These are phyloP conservation scores for Ambrosia trifida DNA, from an alignment of 129 eudicot species.

Conservation along the genomic window DNA sequence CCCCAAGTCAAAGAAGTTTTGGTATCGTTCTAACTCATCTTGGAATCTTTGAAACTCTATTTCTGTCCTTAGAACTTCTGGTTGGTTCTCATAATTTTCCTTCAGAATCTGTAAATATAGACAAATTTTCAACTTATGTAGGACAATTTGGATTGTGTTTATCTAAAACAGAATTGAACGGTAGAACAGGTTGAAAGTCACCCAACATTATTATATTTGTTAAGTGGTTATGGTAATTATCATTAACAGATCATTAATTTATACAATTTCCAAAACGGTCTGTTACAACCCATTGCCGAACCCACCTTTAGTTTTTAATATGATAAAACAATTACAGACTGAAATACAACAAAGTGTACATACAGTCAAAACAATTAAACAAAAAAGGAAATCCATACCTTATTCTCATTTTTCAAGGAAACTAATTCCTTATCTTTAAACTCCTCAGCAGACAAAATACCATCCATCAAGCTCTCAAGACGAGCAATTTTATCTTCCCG, in stretches of 20 bases:
- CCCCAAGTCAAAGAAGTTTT: constrained; percentile 87
- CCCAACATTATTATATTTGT: not conserved
- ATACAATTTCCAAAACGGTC: not conserved
- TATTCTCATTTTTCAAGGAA: constrained; percentile 68
- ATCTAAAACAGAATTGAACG: not conserved
- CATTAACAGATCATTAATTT: too few species aligned
- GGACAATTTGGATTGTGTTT: not conserved
- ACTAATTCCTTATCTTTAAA: constrained; percentile 70
- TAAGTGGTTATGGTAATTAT: not conserved
- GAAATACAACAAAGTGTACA: not conserved
- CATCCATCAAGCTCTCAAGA: constrained; percentile 96
- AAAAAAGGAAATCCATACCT: constrained; percentile 43
- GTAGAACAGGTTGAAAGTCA: not conserved
- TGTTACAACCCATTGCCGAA: not conserved
- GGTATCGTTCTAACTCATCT: constrained; percentile 79
- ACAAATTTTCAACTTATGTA: not conserved
- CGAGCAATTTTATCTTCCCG: constrained; percentile 92
- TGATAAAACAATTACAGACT: not conserved
- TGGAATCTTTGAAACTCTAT: constrained; percentile 73
- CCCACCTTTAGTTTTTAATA: not conserved
- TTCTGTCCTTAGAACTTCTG: constrained; percentile 67
- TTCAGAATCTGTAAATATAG: constrained; percentile 56
- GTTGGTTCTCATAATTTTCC: constrained; percentile 81
- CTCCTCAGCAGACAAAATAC: constrained; percentile 74
- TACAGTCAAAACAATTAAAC: not conserved